Conservation (phyloP, 1,284 basidiomycete species). For the Hemileia vastatrix region DNA sequence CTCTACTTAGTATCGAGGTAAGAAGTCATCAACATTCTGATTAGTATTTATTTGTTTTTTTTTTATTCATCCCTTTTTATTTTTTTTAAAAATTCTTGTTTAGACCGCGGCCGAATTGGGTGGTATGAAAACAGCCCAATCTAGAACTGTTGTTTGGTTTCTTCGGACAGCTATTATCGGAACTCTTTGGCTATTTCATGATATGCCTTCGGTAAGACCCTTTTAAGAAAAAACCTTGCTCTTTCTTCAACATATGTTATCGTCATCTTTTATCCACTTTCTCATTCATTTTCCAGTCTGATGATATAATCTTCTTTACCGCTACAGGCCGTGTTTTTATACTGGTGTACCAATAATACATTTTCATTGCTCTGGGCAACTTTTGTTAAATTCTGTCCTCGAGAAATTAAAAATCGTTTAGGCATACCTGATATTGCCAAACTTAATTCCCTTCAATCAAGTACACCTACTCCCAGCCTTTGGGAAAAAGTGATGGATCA, state of each 20-base stretch:
- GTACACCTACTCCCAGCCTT: too few species aligned
- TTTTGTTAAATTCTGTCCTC: slow-evolving; percentile 4
- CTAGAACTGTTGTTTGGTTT: slow-evolving; percentile 13
- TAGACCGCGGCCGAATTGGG: slow-evolving; percentile 20
- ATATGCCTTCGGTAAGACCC: slow-evolving; percentile 14
- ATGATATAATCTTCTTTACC: background rate
- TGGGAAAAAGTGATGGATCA: too few species aligned
- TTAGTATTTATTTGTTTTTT: too few species aligned
- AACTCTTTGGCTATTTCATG: slow-evolving; percentile 13
- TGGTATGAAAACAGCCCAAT: slow-evolving; percentile 15
- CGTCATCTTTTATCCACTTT: background rate
- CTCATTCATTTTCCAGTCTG: background rate
- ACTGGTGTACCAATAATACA: slow-evolving; percentile 19
- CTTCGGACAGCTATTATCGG: slow-evolving; percentile 8
- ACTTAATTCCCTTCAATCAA: background rate
- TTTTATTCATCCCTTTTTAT: too few species aligned
- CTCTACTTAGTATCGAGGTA: slow-evolving; percentile 15
- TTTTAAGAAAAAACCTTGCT: background rate
- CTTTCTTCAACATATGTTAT: background rate
- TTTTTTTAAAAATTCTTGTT: too few species aligned
- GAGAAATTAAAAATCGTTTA: background rate
- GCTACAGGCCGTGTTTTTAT: slow-evolving; percentile 14
- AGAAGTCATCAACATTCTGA: background rate
- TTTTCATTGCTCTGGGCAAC: slow-evolving; percentile 16
- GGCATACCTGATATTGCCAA: slow-evolving; percentile 9